Evolutionary conservation across 495 filamentous ascomycete genomes (phyloP).

Genomic region (Penicillium dipodomyicola): DNA sequence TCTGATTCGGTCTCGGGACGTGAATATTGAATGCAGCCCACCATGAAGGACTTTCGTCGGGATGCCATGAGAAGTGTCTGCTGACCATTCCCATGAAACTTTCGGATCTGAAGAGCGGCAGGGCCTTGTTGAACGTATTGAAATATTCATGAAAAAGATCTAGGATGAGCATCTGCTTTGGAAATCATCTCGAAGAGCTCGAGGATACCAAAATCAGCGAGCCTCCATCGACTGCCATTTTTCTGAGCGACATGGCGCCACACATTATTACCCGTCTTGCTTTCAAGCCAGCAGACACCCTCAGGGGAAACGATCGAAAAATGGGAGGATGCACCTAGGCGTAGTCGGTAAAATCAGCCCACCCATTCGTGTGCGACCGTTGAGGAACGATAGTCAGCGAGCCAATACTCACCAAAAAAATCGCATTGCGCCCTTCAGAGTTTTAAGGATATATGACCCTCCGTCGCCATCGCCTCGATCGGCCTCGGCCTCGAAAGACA

Average conservation of each 20-base stretch:
- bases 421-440: conserved; percentile 13
- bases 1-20: conserved; percentile 10
- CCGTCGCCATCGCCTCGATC: conserved; percentile 1
- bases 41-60: conserved; percentile 22
- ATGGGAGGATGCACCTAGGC: conserved; percentile 15
- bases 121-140: conserved; percentile 13
- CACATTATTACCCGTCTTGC: background rate
- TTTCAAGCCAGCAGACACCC: conserved; percentile 1
- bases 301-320: conserved; percentile 11
- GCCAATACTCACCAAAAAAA: conserved; percentile 19
- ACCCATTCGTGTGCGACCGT: conserved; percentile 2
- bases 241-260: conserved; percentile 3
- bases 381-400: background rate
- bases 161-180: conserved; percentile 16
- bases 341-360: conserved; percentile 1
- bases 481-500: conserved; percentile 3
- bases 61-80: conserved; percentile 23
- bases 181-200: conserved; percentile 12
- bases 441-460: conserved; percentile 13
- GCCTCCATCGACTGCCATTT: conserved; percentile 5
- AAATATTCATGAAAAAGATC: conserved; percentile 17
- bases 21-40: conserved; percentile 22
- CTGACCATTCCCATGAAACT: conserved; percentile 12
- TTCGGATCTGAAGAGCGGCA: conserved; percentile 13
- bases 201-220: conserved; percentile 19